A percentile compares a stretch with the other conserved stretches of the same genome.
Conservation (phyloP, 1,284 basidiomycete genomes). For the Ganoderma lingzhi region DNA sequence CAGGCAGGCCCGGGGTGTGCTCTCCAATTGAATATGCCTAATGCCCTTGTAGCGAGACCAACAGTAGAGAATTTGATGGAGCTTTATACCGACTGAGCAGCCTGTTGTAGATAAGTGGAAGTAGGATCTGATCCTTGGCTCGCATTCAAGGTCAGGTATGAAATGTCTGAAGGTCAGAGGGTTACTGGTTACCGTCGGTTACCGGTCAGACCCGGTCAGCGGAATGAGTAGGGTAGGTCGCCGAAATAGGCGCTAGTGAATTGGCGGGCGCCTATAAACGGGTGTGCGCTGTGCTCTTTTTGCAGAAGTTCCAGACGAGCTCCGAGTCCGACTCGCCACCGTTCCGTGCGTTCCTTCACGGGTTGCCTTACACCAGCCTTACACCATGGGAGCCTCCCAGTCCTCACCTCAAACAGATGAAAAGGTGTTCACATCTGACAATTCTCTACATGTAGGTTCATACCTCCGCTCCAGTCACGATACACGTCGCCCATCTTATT, state of each 20-base stretch:
- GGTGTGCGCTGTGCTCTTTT: not conserved
- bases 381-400: slow-evolving; percentile 69
- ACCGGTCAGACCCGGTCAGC: too few species aligned
- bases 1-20: not conserved
- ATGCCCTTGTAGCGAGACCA: too few species aligned
- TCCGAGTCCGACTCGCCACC: not conserved
- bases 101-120: too few species aligned
- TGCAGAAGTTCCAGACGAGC: not conserved
- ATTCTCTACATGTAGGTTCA: slow-evolving; percentile 65
- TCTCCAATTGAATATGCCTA: too few species aligned
- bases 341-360: not conserved
- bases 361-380: slow-evolving; percentile 35
- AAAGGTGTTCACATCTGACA: slow-evolving; percentile 69
- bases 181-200: too few species aligned
- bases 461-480: slow-evolving; percentile 1
- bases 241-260: not conserved
- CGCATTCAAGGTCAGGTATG: too few species aligned
- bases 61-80: too few species aligned
- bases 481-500: slow-evolving; percentile 14
- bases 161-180: too few species aligned
- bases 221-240: too few species aligned
- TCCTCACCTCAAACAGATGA: slow-evolving; percentile 63
- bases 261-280: not conserved
- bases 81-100: too few species aligned
- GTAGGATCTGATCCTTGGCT: too few species aligned